Evolutionary conservation across 2,329 filamentous ascomycete species (phyloP).

Genomic region (Apiospora arundinis): DNA sequence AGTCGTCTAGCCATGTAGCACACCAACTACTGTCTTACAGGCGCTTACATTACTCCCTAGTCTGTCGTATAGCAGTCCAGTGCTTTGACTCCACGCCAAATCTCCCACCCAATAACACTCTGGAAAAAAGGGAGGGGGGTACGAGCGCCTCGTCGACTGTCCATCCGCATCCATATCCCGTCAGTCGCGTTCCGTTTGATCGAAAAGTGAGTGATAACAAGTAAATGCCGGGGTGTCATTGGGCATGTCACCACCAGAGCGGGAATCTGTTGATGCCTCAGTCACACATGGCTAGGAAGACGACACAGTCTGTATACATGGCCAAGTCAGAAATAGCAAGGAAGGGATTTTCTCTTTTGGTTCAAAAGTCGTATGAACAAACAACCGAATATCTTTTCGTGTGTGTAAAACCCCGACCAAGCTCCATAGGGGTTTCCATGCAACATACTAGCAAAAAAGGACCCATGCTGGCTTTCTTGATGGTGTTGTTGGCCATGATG

Average conservation of each 20-base stretch:
- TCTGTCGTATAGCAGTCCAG: neutral
- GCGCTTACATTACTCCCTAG: neutral
- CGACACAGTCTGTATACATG: neutral
- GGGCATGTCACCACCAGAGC: neutral
- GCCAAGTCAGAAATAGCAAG: neutral
- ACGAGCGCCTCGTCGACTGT: neutral
- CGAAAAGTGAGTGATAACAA: neutral
- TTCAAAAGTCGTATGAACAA: neutral
- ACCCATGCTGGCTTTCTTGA: neutral
- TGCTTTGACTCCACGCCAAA: neutral
- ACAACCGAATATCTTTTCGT: neutral
- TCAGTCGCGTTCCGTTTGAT: neutral
- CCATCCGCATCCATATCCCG: too few relatives aligned
- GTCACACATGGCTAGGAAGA: neutral
- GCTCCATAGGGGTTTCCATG: neutral
- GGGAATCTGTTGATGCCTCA: neutral
- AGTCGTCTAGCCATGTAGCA: neutral
- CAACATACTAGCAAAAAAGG: neutral
- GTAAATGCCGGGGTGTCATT: too few relatives aligned
- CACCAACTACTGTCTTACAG: neutral
- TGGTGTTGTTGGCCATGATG: neutral
- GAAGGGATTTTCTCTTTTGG: slow-evolving; percentile 9
- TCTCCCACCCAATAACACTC: neutral
- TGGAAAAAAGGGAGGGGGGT: neutral
- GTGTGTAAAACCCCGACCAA: slow-evolving; percentile 2